Percentiles rank a stretch among this genome's conserved stretches.
phyloP scores from a whole-genome alignment of 1,139 yeast genomes.

The Candida gigantensis region DNA sequence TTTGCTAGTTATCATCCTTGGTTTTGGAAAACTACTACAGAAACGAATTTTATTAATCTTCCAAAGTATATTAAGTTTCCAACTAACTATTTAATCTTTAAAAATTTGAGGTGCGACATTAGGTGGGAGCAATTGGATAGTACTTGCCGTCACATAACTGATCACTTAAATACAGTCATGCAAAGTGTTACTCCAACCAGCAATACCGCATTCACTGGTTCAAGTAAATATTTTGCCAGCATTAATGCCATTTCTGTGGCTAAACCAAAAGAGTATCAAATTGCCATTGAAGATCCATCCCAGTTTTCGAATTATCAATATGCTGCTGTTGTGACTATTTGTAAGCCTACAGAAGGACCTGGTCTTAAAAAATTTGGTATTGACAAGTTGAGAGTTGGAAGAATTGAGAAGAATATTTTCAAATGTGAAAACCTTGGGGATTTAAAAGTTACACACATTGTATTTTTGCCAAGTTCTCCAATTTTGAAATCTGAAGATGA shows the following conservation, averaged over 20 bases:
- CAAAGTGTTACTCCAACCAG: conserved; percentile 5
- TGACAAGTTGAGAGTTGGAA: conserved; percentile 17
- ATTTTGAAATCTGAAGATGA: background rate
- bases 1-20: background rate
- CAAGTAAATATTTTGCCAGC: conserved; percentile 10
- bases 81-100: conserved; percentile 1
- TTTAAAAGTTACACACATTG: conserved; percentile 5
- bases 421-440: conserved; percentile 8
- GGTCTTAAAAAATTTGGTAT: conserved; percentile 29
- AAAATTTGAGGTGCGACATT: conserved; percentile 1
- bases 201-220: conserved; percentile 3
- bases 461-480: conserved; percentile 5
- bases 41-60: background rate
- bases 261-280: conserved; percentile 6
- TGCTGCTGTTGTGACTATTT: conserved; percentile 24
- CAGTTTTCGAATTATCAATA: conserved; percentile 4
- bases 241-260: conserved; percentile 12
- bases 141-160: conserved; percentile 2
- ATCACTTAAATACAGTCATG: conserved; percentile 7
- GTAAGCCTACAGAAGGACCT: conserved; percentile 34
- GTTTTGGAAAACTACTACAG: conserved; percentile 8
- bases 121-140: background rate
- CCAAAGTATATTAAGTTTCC: conserved; percentile 3
- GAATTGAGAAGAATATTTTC: conserved; percentile 12
- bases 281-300: conserved; percentile 4